phyloP scores from a whole-genome alignment of 805 yeast genomes.

The Groenewaldozyma salmanticensis region DNA sequence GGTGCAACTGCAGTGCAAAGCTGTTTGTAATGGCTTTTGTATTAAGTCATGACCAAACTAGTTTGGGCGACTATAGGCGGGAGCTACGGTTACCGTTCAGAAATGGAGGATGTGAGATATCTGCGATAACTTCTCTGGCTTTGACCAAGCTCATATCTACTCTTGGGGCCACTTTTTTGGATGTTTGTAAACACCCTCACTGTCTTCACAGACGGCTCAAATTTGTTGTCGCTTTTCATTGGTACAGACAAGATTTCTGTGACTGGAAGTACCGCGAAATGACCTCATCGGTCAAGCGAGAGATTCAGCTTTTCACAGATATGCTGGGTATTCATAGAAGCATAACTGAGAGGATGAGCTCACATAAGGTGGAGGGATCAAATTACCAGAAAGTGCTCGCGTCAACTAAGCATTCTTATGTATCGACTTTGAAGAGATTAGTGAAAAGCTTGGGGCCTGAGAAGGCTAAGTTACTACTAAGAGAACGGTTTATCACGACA shows the following conservation, averaged over 20 bases:
- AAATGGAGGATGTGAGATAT: background rate
- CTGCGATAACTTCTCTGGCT: background rate
- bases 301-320: background rate
- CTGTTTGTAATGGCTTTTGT: conserved; percentile 14
- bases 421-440: background rate
- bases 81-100: background rate
- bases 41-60: conserved; percentile 11
- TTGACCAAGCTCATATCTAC: conserved; percentile 5
- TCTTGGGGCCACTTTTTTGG: conserved; percentile 11
- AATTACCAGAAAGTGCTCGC: background rate
- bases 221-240: conserved; percentile 13
- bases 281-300: background rate
- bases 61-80: background rate
- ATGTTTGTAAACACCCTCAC: conserved; percentile 11
- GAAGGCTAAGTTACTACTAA: background rate
- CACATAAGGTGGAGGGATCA: background rate
- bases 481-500: background rate
- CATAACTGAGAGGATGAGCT: background rate
- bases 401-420: background rate
- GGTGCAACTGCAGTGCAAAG: conserved; percentile 13
- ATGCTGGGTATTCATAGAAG: background rate
- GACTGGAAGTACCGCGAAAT: conserved; percentile 13
- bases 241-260: conserved; percentile 10
- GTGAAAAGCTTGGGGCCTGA: background rate
- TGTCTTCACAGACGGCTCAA: conserved; percentile 11